Conservation (phyloP, 169 alveolate species). For the Babesia divergens region DNA sequence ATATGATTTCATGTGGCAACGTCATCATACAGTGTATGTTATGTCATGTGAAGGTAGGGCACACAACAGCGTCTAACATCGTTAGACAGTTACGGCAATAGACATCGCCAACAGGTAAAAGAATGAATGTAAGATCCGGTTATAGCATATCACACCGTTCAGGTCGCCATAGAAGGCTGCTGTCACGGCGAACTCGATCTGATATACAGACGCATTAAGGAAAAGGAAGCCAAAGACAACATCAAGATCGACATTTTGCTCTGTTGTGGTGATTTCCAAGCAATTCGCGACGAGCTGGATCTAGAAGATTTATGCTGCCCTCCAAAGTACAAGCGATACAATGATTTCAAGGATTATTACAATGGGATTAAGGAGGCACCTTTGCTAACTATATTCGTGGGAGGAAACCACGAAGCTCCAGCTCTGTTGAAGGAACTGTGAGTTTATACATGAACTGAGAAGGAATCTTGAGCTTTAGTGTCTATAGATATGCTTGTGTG, state of each 20-base stretch:
- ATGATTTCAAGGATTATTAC: constrained; percentile 90
- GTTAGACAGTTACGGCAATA: neutral
- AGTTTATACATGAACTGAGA: too few relatives aligned
- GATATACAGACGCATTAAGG: constrained; percentile 74
- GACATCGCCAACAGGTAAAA: neutral
- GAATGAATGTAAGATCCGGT: constrained; percentile 13
- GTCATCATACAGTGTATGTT: neutral
- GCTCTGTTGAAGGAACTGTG: constrained; percentile 87
- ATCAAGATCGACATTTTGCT: constrained; percentile 88
- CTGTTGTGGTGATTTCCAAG: constrained; percentile 96
- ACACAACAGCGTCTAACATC: too few relatives aligned
- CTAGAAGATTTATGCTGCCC: constrained; percentile 88
- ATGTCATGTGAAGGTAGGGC: too few relatives aligned
- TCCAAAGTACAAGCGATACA: constrained; percentile 85
- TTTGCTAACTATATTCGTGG: constrained; percentile 91
- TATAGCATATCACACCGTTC: neutral
- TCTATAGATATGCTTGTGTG: neutral
- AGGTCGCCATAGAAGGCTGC: constrained; percentile 93
- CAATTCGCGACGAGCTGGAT: constrained; percentile 88
- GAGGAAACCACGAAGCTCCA: constrained; percentile 98
- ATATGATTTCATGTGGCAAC: too few relatives aligned
- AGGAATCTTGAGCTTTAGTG: neutral
- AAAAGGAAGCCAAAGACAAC: constrained; percentile 75
- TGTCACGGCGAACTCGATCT: constrained; percentile 92
- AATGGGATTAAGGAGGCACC: constrained; percentile 86